phyloP scores from a whole-genome alignment of 208 protist genomes.

The Vickermania ingenoplastis region DNA sequence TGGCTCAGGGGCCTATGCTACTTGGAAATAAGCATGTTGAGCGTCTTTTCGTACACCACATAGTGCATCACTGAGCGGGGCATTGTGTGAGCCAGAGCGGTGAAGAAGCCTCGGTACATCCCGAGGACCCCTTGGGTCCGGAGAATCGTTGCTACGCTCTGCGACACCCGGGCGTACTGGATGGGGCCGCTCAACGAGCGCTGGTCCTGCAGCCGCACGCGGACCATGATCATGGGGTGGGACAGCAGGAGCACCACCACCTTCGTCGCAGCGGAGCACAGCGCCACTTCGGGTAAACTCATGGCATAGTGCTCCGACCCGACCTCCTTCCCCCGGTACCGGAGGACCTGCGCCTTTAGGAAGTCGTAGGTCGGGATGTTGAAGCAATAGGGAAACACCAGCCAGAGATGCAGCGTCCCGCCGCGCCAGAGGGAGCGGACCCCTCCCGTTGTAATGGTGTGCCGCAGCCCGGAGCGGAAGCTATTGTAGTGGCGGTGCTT shows the following conservation, averaged over 20 bases:
- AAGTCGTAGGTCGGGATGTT: slow-evolving; percentile 74
- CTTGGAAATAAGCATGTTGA: too few species aligned
- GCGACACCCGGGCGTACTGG: slow-evolving; percentile 42
- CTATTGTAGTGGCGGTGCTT: slow-evolving; percentile 34
- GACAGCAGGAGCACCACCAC: slow-evolving; percentile 47
- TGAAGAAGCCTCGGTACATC: slow-evolving; percentile 63
- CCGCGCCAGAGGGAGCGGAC: slow-evolving; percentile 79
- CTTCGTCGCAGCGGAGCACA: slow-evolving; percentile 69
- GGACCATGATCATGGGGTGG: slow-evolving; percentile 68
- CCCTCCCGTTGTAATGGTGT: slow-evolving; percentile 44
- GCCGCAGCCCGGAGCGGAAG: slow-evolving; percentile 37
- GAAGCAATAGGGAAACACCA: slow-evolving; percentile 72
- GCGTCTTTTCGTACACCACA: slow-evolving; percentile 66
- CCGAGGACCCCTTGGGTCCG: slow-evolving; percentile 47
- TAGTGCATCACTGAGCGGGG: slow-evolving; percentile 69
- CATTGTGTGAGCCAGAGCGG: slow-evolving; percentile 60
- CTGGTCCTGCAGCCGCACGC: slow-evolving; percentile 77
- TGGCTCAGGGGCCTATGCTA: too few species aligned
- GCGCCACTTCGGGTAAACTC: slow-evolving; percentile 48
- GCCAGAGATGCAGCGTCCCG: slow-evolving; percentile 50
- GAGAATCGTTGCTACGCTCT: slow-evolving; percentile 42
- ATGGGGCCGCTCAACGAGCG: slow-evolving; percentile 31
- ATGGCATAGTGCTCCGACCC: slow-evolving; percentile 21
- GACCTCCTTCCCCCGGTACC: slow-evolving; percentile 10
- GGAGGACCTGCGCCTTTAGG: slow-evolving; percentile 47